phyloP scores from a whole-genome alignment of 2,329 filamentous ascomycete species.

The Westerdykella sp. region DNA sequence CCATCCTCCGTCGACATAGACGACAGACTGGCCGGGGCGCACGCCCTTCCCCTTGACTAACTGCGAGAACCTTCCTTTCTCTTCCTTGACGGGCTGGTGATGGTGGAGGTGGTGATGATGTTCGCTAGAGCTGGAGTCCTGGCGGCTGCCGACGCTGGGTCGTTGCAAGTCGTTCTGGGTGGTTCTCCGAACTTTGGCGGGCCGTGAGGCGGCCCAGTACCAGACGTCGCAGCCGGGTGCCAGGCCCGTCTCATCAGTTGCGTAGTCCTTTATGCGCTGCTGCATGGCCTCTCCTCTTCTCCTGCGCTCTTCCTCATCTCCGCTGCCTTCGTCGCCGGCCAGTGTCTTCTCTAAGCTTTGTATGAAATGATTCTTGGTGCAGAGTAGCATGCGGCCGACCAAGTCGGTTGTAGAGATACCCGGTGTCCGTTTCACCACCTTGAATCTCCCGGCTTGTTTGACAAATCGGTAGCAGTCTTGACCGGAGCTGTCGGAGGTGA shows the following conservation, averaged over 20 bases:
- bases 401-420: conserved; percentile 96
- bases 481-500: conserved; percentile 87
- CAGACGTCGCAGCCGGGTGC: conserved; percentile 77
- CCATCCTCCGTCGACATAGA: conserved; percentile 95
- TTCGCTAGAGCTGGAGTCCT: conserved; percentile 40
- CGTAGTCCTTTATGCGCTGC: conserved; percentile 75
- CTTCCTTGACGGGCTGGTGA: conserved; percentile 42
- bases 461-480: conserved; percentile 98
- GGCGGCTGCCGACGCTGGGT: conserved; percentile 14
- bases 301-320: conserved; percentile 60
- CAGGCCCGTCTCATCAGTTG: conserved; percentile 75
- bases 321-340: conserved; percentile 64
- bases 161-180: conserved; percentile 23
- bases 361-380: conserved; percentile 92
- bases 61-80: conserved; percentile 59
- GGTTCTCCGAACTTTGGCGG: conserved; percentile 34
- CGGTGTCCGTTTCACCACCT: conserved; percentile 92
- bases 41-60: conserved; percentile 67
- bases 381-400: conserved; percentile 95
- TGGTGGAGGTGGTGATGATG: conserved; percentile 12
- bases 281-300: conserved; percentile 62
- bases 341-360: conserved; percentile 66
- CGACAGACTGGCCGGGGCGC: conserved; percentile 70
- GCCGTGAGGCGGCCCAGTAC: conserved; percentile 62
- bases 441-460: conserved; percentile 88